phyloP scores from a whole-genome alignment of 2,329 filamentous ascomycete genomes.

The Sporothrix globosa region DNA sequence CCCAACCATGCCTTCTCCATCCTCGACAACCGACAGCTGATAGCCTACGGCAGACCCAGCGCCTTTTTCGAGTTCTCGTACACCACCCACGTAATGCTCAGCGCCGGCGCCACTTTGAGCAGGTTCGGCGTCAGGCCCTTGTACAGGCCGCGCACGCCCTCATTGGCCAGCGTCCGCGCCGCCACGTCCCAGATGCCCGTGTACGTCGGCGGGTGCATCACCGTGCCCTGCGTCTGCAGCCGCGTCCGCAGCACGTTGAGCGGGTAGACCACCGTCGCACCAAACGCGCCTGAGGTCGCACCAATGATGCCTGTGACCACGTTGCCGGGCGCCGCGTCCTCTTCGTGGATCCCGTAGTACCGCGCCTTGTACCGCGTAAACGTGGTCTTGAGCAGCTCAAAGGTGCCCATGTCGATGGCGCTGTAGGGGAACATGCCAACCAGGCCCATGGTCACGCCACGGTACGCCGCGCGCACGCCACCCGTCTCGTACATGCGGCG shows the following conservation, averaged over 20 bases:
- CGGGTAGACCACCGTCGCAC: slow-evolving; percentile 92
- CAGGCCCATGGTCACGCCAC: slow-evolving; percentile 89
- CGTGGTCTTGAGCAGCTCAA: slow-evolving; percentile 83
- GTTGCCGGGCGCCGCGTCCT: slow-evolving; percentile 79
- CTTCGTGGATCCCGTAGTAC: slow-evolving; percentile 71
- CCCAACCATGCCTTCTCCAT: neutral
- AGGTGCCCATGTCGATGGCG: slow-evolving; percentile 93
- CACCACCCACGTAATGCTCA: slow-evolving; percentile 93
- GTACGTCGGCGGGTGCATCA: slow-evolving; percentile 88
- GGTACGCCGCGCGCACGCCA: slow-evolving; percentile 78
- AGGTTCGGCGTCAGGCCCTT: slow-evolving; percentile 94
- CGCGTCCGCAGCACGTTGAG: slow-evolving; percentile 90
- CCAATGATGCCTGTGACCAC: slow-evolving; percentile 87
- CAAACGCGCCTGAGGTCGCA: slow-evolving; percentile 86
- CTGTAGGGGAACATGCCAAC: slow-evolving; percentile 98
- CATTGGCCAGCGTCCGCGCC: slow-evolving; percentile 76
- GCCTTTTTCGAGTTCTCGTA: slow-evolving; percentile 87
- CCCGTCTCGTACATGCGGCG: slow-evolving; percentile 82
- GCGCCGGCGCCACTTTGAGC: slow-evolving; percentile 91
- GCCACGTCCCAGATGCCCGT: slow-evolving; percentile 89
- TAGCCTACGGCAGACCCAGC: slow-evolving; percentile 55
- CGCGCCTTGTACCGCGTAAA: slow-evolving; percentile 73
- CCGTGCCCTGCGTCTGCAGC: slow-evolving; percentile 90
- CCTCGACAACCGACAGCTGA: too few relatives aligned
- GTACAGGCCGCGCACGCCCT: slow-evolving; percentile 85